A percentile compares a stretch with the other conserved stretches of the same genome.
phyloP scores from a whole-genome alignment of 495 filamentous ascomycete genomes.

The Penicillium desertorum region DNA sequence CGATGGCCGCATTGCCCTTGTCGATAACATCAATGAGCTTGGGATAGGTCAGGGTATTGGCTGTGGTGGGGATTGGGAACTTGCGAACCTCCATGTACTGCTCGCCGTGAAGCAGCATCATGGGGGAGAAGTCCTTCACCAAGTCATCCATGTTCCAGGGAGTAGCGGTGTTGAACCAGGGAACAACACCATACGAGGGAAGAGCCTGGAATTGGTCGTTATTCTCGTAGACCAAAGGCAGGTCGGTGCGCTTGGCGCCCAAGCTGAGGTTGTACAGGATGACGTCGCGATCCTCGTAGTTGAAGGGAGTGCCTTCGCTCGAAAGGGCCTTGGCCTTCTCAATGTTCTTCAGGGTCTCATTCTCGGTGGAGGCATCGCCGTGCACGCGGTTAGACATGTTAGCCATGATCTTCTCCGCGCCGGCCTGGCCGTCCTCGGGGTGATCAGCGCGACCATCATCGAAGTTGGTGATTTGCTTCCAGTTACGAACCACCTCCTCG shows the following conservation, averaged over 20 bases:
- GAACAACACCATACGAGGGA: constrained; percentile 93
- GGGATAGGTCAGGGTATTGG: constrained; percentile 74
- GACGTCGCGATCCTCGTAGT: constrained; percentile 79
- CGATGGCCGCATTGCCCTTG: constrained; percentile 88
- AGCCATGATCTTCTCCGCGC: constrained; percentile 82
- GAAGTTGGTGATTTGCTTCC: constrained; percentile 80
- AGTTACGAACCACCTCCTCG: constrained; percentile 76
- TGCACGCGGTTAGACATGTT: constrained; percentile 76
- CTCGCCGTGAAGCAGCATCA: constrained; percentile 99
- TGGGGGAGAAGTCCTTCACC: constrained; percentile 91
- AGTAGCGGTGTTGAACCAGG: constrained; percentile 78
- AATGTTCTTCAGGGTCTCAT: constrained; percentile 65
- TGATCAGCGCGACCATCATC: constrained; percentile 89
- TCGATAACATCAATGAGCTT: constrained; percentile 93
- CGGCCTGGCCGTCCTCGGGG: constrained; percentile 75
- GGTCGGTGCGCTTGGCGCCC: constrained; percentile 89
- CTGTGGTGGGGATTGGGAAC: constrained; percentile 89
- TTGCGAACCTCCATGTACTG: constrained; percentile 96
- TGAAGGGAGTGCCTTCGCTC: constrained; percentile 73
- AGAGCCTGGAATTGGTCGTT: constrained; percentile 87
- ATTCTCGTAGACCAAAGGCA: constrained; percentile 86
- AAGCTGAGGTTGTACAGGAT: constrained; percentile 96
- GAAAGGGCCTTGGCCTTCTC: constrained; percentile 71
- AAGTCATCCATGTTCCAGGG: constrained; percentile 82
- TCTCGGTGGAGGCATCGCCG: constrained; percentile 44